Evolutionary conservation across 495 filamentous ascomycete genomes (phyloP), one percentile per base, ranked within the genome.

Genomic region (Annulohypoxylon stygium): DNA sequence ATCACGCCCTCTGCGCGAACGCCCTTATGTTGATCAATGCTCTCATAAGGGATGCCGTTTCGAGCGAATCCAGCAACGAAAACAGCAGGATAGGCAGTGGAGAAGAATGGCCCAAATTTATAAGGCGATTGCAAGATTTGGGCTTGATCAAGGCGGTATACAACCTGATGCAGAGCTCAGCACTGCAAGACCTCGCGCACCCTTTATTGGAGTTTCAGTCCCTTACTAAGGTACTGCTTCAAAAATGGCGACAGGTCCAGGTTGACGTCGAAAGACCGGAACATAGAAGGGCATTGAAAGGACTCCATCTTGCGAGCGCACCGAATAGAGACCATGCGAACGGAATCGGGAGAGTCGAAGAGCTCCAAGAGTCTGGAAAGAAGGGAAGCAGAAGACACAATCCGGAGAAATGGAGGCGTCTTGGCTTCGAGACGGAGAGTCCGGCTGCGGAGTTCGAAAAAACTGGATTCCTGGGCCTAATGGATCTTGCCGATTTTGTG

Each of bases 1-100:
- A 99, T 76, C 97, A 99, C 81, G 94, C 95, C 2, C 86, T 99
- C 16, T 98, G 97, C 81, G 96, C 94, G 53, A 98, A 98, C 82
- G 93, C 96, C 2, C 83, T 99, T 39, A 94, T 97, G 83, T 84
- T 99, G 65, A 93, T 99, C 76, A 99, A 98, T 77, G 92, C 95
- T 0, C 86, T 99, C 18, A 97, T 98, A 86, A 88, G 96, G 53
- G 97, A 99, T 79, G 92, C 94, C 2, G 90, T 98, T 57, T 90
- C 92, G n/a, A 91, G 90, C 79, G 93, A 95, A 58, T 14, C 71
- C 58, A 59, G 73, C 57, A 58, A 74, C 61, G 75, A 74, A 58
- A 78, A 59, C 3, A 20, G 67, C 16, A 83, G 79, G 73, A 76
- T 74, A 1, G 70, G 79, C 1, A 75, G 67, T 20, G 87, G 85